Conservation (phyloP, 2,329 filamentous ascomycete genomes). For the Fusarium aywerte region DNA sequence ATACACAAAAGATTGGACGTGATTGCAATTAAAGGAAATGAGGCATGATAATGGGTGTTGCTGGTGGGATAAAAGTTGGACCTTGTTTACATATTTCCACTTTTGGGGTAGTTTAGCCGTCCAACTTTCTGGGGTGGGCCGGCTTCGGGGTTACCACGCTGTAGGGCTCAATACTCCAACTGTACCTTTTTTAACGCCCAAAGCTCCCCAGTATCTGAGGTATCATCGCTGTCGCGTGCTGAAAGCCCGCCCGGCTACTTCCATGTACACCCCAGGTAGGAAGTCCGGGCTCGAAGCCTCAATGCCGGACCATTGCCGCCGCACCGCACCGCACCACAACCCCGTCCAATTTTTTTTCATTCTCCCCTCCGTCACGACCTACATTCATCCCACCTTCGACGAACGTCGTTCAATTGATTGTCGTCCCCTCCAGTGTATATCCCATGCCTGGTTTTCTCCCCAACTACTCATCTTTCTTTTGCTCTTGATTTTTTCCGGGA, state of each 20-base stretch:
- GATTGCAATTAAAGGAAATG: neutral
- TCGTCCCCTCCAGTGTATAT: conserved; percentile 42
- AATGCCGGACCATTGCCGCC: conserved; percentile 48
- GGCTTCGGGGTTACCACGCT: conserved; percentile 25
- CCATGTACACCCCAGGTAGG: conserved; percentile 6
- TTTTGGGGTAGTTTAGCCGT: conserved; percentile 42
- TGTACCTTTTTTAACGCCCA: conserved; percentile 21
- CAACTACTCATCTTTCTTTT: conserved; percentile 31
- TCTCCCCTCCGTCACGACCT: conserved; percentile 41
- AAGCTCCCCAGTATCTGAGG: too few species aligned
- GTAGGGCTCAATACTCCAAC: conserved; percentile 26
- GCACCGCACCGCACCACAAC: conserved; percentile 35
- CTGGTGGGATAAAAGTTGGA: conserved; percentile 9
- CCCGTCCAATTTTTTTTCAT: conserved; percentile 48
- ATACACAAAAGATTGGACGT: neutral
- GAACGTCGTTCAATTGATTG: conserved; percentile 43
- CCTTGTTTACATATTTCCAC: conserved; percentile 50
- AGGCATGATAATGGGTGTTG: neutral
- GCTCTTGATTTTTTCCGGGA: conserved; percentile 29
- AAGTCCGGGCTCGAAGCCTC: conserved; percentile 11
- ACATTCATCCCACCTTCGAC: conserved; percentile 36
- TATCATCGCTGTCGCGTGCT: conserved; percentile 33
- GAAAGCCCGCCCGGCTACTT: conserved; percentile 14
- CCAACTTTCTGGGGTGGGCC: conserved; percentile 21
- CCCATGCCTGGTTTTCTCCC: conserved; percentile 44